Percentiles rank a stretch among this genome's conserved stretches.
phyloP scores from a whole-genome alignment of 208 protist genomes.

The Vickermania ingenoplastis region DNA sequence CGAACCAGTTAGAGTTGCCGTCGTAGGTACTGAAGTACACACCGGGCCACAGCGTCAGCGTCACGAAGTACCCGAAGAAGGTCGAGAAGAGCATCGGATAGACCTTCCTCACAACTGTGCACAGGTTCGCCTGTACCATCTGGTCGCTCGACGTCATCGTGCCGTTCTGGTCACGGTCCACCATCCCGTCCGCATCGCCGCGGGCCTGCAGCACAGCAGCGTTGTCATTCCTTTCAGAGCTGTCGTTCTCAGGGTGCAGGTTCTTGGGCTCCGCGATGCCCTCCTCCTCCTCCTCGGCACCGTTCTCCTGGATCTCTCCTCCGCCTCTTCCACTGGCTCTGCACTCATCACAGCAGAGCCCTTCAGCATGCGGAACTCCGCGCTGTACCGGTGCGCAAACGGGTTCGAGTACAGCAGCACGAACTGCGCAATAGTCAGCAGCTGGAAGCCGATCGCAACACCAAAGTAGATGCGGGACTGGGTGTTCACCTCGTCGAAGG shows the following conservation, averaged over 20 bases:
- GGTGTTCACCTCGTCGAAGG: conserved; percentile 9
- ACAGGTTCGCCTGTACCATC: conserved; percentile 14
- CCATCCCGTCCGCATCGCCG: conserved; percentile 6
- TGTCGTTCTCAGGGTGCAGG: too few species aligned
- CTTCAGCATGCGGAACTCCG: conserved; percentile 15
- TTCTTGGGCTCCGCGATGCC: too few species aligned
- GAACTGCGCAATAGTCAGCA: conserved; percentile 13
- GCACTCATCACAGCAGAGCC: neutral
- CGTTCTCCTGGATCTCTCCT: too few species aligned
- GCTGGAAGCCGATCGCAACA: conserved; percentile 16
- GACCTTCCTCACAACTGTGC: conserved; percentile 13
- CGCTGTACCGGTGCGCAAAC: conserved; percentile 23
- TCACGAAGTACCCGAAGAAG: conserved; percentile 18
- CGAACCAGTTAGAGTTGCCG: conserved; percentile 13
- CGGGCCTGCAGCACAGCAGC: neutral
- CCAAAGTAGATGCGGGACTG: conserved; percentile 28
- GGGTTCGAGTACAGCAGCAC: conserved; percentile 13
- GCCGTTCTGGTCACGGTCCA: conserved; percentile 11
- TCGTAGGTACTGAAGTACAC: conserved; percentile 12
- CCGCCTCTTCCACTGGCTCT: neutral
- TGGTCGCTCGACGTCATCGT: conserved; percentile 18
- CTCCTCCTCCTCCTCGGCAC: too few species aligned
- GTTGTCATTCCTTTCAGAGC: neutral
- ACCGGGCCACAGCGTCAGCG: conserved; percentile 28
- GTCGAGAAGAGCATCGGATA: conserved; percentile 19